Base-by-base conservation (phyloP, 2,329 filamentous ascomycete species). In the Neonectria hederae region DNA sequence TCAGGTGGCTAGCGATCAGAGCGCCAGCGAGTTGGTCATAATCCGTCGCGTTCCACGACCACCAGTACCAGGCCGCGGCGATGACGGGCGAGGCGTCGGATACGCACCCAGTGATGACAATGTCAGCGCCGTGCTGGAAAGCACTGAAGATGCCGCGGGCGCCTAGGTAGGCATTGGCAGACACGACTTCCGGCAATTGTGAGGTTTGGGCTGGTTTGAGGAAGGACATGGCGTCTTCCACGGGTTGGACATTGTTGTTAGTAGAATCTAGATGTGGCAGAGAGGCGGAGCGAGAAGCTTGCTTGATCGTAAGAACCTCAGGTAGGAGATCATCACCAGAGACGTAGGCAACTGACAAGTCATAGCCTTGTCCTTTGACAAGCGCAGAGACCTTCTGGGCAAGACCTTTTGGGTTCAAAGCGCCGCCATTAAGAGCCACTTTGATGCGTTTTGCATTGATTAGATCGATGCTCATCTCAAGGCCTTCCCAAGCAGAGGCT, bases 381-480 rank as follows among this genome's bases (percentile, higher is more conserved):
- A 72, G 42, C 2, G 59, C 54, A 1, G 70, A 60, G 9, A 74
- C 65, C 46, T 68, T 72, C 54, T 82, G 69, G 0, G 84, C 84
- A 17, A 89, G 69, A 0, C 82, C 84, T 61, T 79, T 79, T 0
- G 87, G 87, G 61, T 88, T 85, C 17, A 85, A 78, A 2, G 82
- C 84, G 0, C 87, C 87, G 2, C 86, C 86, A 67, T 89, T 88
- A 59, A 87, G 78, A 38, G 87, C 78, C 13, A 88, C 77, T 64
- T 85, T 86, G 75, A 88, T 87, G 0, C 78, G 71, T 63, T 85
- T 82, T 53, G 82, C 75, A 2, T 72, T 63, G 14, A 76, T 79
- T 74, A 65, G 85, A 19, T 74, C 68, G 3, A 77, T 58, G 0
- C 74, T 68, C 65, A 69, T 62, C 22, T 65, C 52, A 32, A 76